phyloP scores from a whole-genome alignment of 176 grass and related monocot genomes.

The Aegilops bicornis region DNA sequence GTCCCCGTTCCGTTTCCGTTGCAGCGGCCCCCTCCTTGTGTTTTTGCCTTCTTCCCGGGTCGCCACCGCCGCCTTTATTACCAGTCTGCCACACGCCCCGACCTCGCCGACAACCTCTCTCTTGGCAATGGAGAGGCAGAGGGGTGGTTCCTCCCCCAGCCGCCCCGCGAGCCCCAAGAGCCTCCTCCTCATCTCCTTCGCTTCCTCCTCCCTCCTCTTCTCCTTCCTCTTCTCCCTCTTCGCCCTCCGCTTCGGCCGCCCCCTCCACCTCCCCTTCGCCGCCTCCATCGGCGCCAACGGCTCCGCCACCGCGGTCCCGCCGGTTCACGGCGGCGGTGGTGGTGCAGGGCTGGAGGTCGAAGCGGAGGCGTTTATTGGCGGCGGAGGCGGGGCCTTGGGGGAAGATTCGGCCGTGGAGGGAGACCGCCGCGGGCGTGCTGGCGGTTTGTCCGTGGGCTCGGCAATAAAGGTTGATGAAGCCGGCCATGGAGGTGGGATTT shows the following conservation, averaged over 20 bases:
- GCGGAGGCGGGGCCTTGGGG: neutral
- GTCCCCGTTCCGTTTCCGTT: conserved; percentile 17
- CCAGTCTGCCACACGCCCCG: neutral
- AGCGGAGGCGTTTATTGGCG: neutral
- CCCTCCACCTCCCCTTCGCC: conserved; percentile 36
- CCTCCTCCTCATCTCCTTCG: conserved; percentile 51
- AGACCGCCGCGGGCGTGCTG: neutral
- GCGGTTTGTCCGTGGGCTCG: conserved; percentile 23
- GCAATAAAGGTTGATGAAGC: neutral
- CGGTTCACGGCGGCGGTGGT: neutral
- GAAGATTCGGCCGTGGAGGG: neutral
- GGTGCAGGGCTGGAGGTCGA: neutral
- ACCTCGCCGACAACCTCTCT: neutral
- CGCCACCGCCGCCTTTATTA: neutral
- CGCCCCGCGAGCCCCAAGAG: conserved; percentile 43
- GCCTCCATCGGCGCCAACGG: neutral
- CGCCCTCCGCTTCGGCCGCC: conserved; percentile 44
- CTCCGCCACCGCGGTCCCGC: neutral
- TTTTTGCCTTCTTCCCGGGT: neutral
- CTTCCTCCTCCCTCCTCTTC: conserved; percentile 69
- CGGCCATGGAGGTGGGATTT: neutral
- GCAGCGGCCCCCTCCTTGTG: neutral
- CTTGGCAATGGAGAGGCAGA: conserved; percentile 56
- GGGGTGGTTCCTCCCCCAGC: conserved; percentile 25
- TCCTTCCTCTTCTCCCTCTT: conserved; percentile 64